phyloP scores from a whole-genome alignment of 208 protist genomes.

The Crithidia sp. region DNA sequence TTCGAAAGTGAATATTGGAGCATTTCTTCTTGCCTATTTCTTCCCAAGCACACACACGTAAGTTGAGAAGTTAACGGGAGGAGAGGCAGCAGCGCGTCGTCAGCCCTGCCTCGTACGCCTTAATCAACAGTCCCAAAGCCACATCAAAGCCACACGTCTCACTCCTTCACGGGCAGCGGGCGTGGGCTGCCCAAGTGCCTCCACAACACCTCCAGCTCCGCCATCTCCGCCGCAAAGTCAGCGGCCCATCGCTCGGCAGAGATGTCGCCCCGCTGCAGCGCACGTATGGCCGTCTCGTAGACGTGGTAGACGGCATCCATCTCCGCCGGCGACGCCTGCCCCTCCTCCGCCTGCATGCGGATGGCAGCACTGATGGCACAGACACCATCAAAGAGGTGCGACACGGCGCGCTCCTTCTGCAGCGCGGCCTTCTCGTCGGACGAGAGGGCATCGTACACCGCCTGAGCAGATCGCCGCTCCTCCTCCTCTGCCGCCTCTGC shows the following conservation, averaged over 20 bases:
- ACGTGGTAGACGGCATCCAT: slow-evolving; percentile 46
- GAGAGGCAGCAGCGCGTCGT: too few species aligned
- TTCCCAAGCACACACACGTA: too few species aligned
- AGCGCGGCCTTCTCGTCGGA: slow-evolving; percentile 31
- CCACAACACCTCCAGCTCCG: slow-evolving; percentile 54
- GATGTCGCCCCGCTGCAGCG: slow-evolving; percentile 21
- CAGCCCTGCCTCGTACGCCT: background rate
- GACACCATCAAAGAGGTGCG: slow-evolving; percentile 63
- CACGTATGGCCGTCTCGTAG: slow-evolving; percentile 34
- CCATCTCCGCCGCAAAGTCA: slow-evolving; percentile 56
- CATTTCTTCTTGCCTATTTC: too few species aligned
- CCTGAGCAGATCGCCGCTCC: slow-evolving; percentile 20
- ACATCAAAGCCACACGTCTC: background rate
- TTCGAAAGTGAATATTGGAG: too few species aligned
- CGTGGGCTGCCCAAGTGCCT: slow-evolving; percentile 36
- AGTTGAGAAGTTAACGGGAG: too few species aligned
- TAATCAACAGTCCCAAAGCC: background rate
- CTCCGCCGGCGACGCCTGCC: slow-evolving; percentile 24
- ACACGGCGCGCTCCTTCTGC: slow-evolving; percentile 23
- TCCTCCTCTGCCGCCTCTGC: slow-evolving; percentile 17
- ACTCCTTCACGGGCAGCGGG: slow-evolving; percentile 14
- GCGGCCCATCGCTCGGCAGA: slow-evolving; percentile 40
- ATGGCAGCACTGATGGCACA: slow-evolving; percentile 61
- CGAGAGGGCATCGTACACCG: slow-evolving; percentile 32
- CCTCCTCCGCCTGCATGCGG: slow-evolving; percentile 46